These are phyloP conservation scores for Aspergillus coremiiformis DNA, from an alignment of 495 filamentous ascomycete genomes.

Conservation along the genomic window DNA sequence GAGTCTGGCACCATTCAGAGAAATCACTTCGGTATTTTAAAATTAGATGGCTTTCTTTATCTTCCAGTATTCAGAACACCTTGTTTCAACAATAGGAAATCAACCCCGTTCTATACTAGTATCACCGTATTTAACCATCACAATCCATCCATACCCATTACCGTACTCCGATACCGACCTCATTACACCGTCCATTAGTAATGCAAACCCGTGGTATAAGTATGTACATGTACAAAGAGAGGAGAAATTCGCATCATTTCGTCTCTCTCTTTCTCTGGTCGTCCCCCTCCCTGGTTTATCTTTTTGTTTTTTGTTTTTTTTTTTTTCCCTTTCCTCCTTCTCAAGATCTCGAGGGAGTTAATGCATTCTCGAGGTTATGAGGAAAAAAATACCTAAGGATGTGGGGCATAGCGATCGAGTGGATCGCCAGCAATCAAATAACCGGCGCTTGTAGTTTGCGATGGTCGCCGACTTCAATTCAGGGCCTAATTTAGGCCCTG, in stretches of 20 bases:
- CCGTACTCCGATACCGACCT: neutral
- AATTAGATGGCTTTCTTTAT: neutral
- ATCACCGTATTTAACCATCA: neutral
- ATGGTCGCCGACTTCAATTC: neutral
- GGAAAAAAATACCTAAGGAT: no score
- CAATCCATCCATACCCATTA: no score
- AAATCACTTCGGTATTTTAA: neutral
- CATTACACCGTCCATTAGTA: neutral
- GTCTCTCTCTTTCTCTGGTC: no score
- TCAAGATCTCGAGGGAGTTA: neutral
- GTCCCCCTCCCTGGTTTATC: no score
- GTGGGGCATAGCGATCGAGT: neutral
- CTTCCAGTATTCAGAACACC: neutral
- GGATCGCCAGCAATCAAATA: neutral
- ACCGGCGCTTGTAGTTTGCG: no score
- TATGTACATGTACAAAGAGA: no score
- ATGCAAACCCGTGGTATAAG: neutral
- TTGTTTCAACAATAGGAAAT: neutral
- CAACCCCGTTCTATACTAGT: neutral
- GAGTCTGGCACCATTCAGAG: no score
- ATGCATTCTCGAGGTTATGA: neutral
- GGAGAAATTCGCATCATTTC: no score
- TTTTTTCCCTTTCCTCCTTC: no score
- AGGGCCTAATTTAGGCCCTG: constrained; percentile 20
- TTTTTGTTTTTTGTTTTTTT: no score